A percentile compares a stretch with the other conserved stretches of the same genome.
Evolutionary conservation across 192 early-diverging fungal species (phyloP).

Genomic region (Helicostylum pulchrum): DNA sequence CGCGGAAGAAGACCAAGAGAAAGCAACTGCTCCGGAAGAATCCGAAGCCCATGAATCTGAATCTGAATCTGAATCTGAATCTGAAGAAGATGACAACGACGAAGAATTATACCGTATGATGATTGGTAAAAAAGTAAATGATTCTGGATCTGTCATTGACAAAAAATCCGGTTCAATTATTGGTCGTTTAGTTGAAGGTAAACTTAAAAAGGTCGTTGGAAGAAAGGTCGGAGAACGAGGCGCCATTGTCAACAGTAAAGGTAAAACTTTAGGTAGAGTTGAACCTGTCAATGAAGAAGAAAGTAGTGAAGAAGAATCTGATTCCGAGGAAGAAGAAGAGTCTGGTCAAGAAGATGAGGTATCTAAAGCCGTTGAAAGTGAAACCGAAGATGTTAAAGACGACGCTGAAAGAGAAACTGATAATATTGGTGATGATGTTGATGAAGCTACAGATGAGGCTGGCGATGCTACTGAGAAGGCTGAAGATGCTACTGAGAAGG

Average conservation of each 20-base stretch:
- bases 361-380: not conserved
- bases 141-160: constrained; percentile 8
- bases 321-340: not conserved
- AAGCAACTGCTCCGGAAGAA: not conserved
- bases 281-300: constrained; percentile 1
- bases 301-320: not conserved
- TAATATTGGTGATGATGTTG: not conserved
- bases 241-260: constrained; percentile 15
- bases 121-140: constrained; percentile 9
- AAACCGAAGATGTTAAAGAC: constrained; percentile 2
- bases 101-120: constrained; percentile 1
- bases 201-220: constrained; percentile 3
- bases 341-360: not conserved
- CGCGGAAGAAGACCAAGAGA: not conserved
- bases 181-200: not conserved
- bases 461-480: not conserved
- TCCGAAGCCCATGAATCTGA: not conserved
- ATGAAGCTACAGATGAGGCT: not conserved
- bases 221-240: constrained; percentile 14
- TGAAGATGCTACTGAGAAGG: too few relatives aligned
- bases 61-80: not conserved
- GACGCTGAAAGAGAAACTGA: not conserved
- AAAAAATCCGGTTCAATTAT: not conserved
- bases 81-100: not conserved
- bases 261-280: constrained; percentile 13